These are phyloP conservation scores for Beauveria australis DNA, from an alignment of 2,329 filamentous ascomycete species.

Conservation along the genomic window DNA sequence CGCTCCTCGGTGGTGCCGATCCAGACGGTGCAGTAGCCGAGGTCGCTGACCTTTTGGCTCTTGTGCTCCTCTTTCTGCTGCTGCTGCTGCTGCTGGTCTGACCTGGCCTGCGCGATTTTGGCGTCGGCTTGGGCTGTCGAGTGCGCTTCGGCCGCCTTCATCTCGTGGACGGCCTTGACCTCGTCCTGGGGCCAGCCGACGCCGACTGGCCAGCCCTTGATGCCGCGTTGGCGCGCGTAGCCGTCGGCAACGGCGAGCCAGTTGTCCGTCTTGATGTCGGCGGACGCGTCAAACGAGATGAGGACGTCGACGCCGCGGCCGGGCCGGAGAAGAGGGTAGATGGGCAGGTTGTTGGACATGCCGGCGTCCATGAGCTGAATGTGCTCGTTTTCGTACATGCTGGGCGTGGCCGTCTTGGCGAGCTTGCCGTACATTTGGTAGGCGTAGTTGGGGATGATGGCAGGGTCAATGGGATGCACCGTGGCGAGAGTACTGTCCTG, in stretches of 20 bases:
- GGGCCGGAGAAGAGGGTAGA: conserved; percentile 85
- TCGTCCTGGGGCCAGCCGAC: conserved; percentile 77
- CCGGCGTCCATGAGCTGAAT: conserved; percentile 90
- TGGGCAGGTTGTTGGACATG: conserved; percentile 96
- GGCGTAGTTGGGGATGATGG: conserved; percentile 81
- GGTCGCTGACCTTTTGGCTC: conserved; percentile 43
- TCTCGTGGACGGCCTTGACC: conserved; percentile 38
- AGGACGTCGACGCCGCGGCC: conserved; percentile 84
- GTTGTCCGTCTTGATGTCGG: conserved; percentile 88
- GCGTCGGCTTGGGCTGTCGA: conserved; percentile 51
- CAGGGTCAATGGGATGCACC: conserved; percentile 90
- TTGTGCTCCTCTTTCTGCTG: conserved; percentile 12
- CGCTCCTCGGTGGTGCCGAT: conserved; percentile 77
- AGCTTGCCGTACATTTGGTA: conserved; percentile 72
- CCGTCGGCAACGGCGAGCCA: conserved; percentile 94
- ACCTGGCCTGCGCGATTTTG: conserved; percentile 55
- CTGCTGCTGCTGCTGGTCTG: conserved; percentile 28
- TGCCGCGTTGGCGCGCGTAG: conserved; percentile 79
- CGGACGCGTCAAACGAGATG: conserved; percentile 88
- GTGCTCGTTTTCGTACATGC: conserved; percentile 62
- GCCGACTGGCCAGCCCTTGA: conserved; percentile 91
- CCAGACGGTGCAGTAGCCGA: conserved; percentile 94
- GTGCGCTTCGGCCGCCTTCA: conserved; percentile 57
- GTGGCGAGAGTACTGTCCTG: conserved; percentile 79
- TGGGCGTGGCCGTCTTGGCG: conserved; percentile 68